phyloP scores from a whole-genome alignment of 495 filamentous ascomycete species.

The Platismatia glauca region DNA sequence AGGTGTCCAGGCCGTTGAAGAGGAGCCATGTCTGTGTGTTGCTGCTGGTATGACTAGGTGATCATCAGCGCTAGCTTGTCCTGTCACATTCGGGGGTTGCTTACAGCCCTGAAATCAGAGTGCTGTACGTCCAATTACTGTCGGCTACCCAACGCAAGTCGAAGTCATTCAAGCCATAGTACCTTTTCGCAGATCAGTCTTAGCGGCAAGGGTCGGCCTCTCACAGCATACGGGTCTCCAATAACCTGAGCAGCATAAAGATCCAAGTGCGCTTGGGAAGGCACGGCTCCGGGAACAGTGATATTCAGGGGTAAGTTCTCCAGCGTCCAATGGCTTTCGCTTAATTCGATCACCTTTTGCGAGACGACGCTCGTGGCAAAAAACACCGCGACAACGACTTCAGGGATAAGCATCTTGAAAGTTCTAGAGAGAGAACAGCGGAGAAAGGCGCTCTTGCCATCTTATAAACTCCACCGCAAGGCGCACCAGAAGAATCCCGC shows the following conservation, averaged over 20 bases:
- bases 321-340: constrained; percentile 47
- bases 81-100: constrained; percentile 14
- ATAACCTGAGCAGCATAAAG: constrained; percentile 45
- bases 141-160: constrained; percentile 51
- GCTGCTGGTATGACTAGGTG: neutral
- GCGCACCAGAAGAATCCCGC: neutral
- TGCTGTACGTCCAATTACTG: constrained; percentile 57
- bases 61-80: neutral
- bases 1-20: constrained; percentile 61
- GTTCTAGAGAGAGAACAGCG: neutral
- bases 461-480: neutral
- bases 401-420: neutral
- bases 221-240: constrained; percentile 42
- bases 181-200: constrained; percentile 26
- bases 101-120: constrained; percentile 40
- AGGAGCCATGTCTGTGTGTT: constrained; percentile 40
- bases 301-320: constrained; percentile 43
- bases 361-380: constrained; percentile 2
- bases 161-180: constrained; percentile 53
- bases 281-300: constrained; percentile 49
- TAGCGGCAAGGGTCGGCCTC: neutral
- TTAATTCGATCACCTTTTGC: constrained; percentile 44
- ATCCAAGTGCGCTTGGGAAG: constrained; percentile 57
- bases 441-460: neutral
- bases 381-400: neutral